phyloP scores from a whole-genome alignment of 495 filamentous ascomycete genomes.

The Physcia stellaris region DNA sequence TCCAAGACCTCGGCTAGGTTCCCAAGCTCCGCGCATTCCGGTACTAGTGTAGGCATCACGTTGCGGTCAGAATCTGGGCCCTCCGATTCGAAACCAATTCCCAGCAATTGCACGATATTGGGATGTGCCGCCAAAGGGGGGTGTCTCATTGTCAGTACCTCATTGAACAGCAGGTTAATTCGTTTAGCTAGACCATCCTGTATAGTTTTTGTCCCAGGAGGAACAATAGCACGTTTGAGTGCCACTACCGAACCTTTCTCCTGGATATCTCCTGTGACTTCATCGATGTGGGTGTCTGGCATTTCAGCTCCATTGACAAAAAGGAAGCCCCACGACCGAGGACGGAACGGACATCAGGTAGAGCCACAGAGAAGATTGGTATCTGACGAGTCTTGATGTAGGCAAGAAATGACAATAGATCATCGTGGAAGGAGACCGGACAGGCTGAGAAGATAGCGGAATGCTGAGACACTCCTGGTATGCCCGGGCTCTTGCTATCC shows the following conservation, averaged over 20 bases:
- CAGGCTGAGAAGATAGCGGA: constrained; percentile 13
- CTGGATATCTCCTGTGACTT: constrained; percentile 9
- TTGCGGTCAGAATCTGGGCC: constrained; percentile 12
- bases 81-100: constrained; percentile 16
- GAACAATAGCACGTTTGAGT: constrained; percentile 14
- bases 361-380: constrained; percentile 16
- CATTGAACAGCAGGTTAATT: constrained; percentile 13
- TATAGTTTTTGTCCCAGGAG: constrained; percentile 8
- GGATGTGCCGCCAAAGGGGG: constrained; percentile 15
- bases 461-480: constrained; percentile 15
- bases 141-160: constrained; percentile 17
- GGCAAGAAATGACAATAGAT: constrained; percentile 17
- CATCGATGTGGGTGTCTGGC: constrained; percentile 15
- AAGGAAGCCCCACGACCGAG: constrained; percentile 18
- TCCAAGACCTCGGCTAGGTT: constrained; percentile 18
- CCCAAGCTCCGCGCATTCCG: constrained; percentile 17
- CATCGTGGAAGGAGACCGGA: constrained; percentile 12
- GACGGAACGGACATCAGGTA: constrained; percentile 16
- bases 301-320: constrained; percentile 19
- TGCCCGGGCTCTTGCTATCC: constrained; percentile 13
- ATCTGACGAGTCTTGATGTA: constrained; percentile 18
- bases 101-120: constrained; percentile 19
- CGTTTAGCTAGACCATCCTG: constrained; percentile 8
- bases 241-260: constrained; percentile 14
- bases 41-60: constrained; percentile 16